Evolutionary conservation across 768 basidiomycete species (phyloP).

Genomic region (Pulveroboletus frians): DNA sequence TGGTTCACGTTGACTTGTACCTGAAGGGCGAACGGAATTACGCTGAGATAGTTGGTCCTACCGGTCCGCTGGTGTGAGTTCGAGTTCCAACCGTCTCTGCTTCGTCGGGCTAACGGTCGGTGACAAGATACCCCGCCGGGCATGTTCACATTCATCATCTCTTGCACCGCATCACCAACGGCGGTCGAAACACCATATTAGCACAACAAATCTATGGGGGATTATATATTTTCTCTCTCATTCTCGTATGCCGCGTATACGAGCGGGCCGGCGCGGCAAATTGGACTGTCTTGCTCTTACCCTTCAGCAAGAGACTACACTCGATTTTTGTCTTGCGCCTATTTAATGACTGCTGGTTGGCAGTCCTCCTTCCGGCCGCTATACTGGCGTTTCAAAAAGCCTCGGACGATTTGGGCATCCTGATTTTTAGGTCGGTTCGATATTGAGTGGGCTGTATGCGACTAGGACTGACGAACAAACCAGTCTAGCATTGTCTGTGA

Average conservation of each 20-base stretch:
- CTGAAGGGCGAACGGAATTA: conserved; percentile 82
- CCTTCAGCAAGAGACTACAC: conserved; percentile 88
- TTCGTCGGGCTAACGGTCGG: background rate
- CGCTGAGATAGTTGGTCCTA: conserved; percentile 75
- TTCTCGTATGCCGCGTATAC: conserved; percentile 68
- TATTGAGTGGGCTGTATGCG: background rate
- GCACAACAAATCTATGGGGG: conserved; percentile 77
- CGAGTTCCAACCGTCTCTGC: background rate
- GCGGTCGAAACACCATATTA: conserved; percentile 51
- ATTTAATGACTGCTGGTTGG: conserved; percentile 94
- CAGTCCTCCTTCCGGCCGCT: conserved; percentile 59
- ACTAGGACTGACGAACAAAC: conserved; percentile 1
- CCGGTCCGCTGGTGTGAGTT: conserved; percentile 85
- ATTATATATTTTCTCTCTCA: conserved; percentile 66
- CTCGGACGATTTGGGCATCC: conserved; percentile 55
- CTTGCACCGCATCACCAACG: conserved; percentile 59
- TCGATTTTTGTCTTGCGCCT: conserved; percentile 88
- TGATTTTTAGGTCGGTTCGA: conserved; percentile 65
- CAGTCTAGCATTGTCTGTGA: conserved; percentile 70
- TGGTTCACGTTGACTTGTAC: conserved; percentile 79
- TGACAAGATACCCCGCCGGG: conserved; percentile 84
- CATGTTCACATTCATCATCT: conserved; percentile 79
- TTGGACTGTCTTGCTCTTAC: conserved; percentile 66
- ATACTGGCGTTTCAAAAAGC: conserved; percentile 60
- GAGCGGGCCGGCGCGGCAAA: conserved; percentile 57